Percentiles rank a stretch among this genome's conserved stretches.
Evolutionary conservation across 805 yeast species (phyloP).

Genomic region (Monosporozyma servazzii): DNA sequence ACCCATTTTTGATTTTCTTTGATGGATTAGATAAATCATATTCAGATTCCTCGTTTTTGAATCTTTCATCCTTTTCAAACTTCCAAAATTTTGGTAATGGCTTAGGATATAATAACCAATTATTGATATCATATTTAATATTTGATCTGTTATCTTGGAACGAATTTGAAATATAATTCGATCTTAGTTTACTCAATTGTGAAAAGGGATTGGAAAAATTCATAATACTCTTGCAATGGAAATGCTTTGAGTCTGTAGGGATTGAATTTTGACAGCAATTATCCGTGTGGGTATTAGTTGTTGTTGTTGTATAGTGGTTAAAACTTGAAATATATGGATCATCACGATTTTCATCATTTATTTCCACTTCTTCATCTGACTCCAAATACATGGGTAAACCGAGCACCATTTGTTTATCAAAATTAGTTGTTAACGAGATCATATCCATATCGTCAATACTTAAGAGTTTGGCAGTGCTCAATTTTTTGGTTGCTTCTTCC

Average conservation of each 20-base stretch:
- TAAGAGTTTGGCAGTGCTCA: constrained; percentile 2
- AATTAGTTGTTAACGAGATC: constrained; percentile 21
- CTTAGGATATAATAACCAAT: constrained; percentile 78
- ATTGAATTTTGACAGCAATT: neutral
- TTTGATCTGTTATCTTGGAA: constrained; percentile 59
- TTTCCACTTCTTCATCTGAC: constrained; percentile 9
- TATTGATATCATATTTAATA: constrained; percentile 53
- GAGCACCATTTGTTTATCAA: constrained; percentile 26
- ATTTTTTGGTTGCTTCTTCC: constrained; percentile 2
- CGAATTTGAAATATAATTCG: constrained; percentile 54
- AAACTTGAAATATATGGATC: neutral
- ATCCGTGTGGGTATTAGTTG: neutral
- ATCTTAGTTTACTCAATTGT: constrained; percentile 42
- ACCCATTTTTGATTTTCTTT: constrained; percentile 2
- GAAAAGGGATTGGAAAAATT: constrained; percentile 12
- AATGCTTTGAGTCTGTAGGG: constrained; percentile 10
- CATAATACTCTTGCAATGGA: constrained; percentile 9
- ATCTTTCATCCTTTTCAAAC: constrained; percentile 27
- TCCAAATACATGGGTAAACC: constrained; percentile 28
- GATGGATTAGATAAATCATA: constrained; percentile 3
- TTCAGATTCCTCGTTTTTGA: constrained; percentile 17
- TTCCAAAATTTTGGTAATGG: constrained; percentile 45
- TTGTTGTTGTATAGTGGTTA: neutral
- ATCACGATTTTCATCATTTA: constrained; percentile 5
- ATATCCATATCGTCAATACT: constrained; percentile 28